Base-by-base conservation (phyloP, 2,329 filamentous ascomycete species). In the Cladosporium austrohemisphaericum region DNA sequence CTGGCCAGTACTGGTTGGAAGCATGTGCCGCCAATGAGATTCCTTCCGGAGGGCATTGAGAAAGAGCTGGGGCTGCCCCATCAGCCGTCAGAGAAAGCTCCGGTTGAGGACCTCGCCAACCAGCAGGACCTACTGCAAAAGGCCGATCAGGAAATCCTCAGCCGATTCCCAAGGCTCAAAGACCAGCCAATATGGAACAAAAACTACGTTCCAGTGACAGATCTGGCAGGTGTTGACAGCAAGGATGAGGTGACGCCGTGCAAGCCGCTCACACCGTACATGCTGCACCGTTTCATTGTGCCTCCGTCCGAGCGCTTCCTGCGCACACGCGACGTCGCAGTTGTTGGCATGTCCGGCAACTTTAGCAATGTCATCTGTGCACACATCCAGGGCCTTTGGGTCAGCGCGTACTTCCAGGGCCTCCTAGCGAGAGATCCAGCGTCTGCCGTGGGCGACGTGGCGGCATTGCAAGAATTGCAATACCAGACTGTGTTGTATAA, bases 371-470 rank as follows among this genome's bases (percentile, higher is more conserved):
- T 66, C n/a, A 61, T 62, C 7, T 65, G 60, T 49, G 70, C 70
- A 13, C 61, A 66, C 16, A 57, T 68, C 0, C 70, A 74, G 59
- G 64, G 61, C 0, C 62, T 74, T 0, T 74, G 71, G 71, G 67
- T 85, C 22, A 71, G 74, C 0, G 83, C 85, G 0, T 88, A 81
- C 60, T 77, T 91, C 23, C 71, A 76, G 41, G 72, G 71, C 23
- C 67, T 72, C 29, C 65, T 86, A 8, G 62, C 68, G 18, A 53
- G 53, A 33, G 28, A 56, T 2, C 44, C 44, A 2, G 33, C 32
- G 9, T 16, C 25, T 28, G 53, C 58, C 18, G 70, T 63, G 41
- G 50, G 53, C 16, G 54, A 60, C 6, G 66, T 68, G 10, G 70
- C 73, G 6, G 58, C 82, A 10, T 50, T 55, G 7, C 40, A 60